Percentiles rank a stretch among this genome's conserved stretches.
Evolutionary conservation across 768 basidiomycete species (phyloP).

Genomic region (Termitomyces sp.): DNA sequence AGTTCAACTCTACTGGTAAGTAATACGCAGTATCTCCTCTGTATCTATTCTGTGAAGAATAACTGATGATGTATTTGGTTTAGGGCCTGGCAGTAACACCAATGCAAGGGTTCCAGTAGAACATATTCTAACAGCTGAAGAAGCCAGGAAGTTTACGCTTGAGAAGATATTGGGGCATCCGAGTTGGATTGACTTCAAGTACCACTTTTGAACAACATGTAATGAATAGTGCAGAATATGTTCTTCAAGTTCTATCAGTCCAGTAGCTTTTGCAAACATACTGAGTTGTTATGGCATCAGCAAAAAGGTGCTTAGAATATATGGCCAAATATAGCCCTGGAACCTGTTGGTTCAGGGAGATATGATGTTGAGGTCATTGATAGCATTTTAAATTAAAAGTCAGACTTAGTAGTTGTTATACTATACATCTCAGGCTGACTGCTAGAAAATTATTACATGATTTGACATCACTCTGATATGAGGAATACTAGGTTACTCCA

Average conservation of each 20-base stretch:
- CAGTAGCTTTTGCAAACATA: no score
- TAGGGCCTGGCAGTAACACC: constrained; percentile 51
- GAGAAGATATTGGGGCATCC: constrained; percentile 48
- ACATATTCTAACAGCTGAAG: constrained; percentile 35
- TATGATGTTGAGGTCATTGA: no score
- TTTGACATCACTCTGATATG: no score
- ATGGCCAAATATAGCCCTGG: no score
- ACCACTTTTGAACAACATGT: constrained; percentile 25
- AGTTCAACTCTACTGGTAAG: constrained; percentile 47
- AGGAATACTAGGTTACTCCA: no score
- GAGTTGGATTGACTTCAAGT: constrained; percentile 50
- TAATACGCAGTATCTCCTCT: background rate
- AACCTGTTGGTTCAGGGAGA: no score
- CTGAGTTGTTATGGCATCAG: no score
- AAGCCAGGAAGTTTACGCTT: constrained; percentile 38
- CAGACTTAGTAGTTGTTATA: background rate
- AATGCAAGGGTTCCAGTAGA: constrained; percentile 37
- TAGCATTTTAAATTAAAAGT: no score
- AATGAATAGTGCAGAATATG: background rate
- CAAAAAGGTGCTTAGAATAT: no score
- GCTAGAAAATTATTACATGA: no score
- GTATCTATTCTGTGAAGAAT: background rate
- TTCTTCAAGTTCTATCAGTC: no score
- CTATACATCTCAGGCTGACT: no score
- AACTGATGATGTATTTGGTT: background rate